Evolutionary conservation across 2,329 filamentous ascomycete species (phyloP).

Genomic region (Chaetothyriales sp.): DNA sequence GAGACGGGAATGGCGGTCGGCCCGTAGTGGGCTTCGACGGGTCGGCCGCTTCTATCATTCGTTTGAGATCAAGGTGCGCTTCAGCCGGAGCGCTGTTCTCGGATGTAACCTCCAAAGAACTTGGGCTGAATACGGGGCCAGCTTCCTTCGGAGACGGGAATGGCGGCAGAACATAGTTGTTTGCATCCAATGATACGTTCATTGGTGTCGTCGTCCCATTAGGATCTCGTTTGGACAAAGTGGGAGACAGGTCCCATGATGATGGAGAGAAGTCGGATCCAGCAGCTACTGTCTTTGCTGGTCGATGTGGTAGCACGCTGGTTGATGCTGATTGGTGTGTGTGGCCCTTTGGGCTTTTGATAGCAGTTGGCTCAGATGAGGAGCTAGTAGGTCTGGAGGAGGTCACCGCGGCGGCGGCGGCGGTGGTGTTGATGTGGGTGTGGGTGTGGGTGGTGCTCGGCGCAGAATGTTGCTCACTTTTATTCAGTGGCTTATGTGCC

Average conservation of each 20-base stretch:
- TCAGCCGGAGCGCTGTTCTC: background rate
- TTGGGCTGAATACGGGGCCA: background rate
- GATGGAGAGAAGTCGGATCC: too few species aligned
- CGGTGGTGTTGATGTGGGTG: too few species aligned
- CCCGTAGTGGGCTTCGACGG: too few species aligned
- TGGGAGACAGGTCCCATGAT: too few species aligned
- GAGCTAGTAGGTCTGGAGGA: conserved; percentile 1
- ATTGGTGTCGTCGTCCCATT: background rate
- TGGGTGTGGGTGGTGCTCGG: background rate
- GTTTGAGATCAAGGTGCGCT: background rate
- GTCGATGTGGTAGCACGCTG: background rate
- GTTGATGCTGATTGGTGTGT: conserved; percentile 1
- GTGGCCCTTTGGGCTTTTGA: conserved; percentile 1
- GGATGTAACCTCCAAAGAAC: conserved; percentile 1
- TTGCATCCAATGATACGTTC: too few species aligned
- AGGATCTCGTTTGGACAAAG: too few species aligned
- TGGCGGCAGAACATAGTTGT: too few species aligned
- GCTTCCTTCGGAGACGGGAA: conserved; percentile 1
- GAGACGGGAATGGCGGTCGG: background rate
- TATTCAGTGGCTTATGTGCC: conserved; percentile 1
- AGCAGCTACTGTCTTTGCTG: too few species aligned
- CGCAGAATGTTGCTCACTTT: background rate
- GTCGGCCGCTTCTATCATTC: too few species aligned
- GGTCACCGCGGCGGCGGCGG: too few species aligned
- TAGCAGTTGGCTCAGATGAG: conserved; percentile 2